Evolutionary conservation across 306 rosid species (phyloP).

Genomic region (Castanea sativa): DNA sequence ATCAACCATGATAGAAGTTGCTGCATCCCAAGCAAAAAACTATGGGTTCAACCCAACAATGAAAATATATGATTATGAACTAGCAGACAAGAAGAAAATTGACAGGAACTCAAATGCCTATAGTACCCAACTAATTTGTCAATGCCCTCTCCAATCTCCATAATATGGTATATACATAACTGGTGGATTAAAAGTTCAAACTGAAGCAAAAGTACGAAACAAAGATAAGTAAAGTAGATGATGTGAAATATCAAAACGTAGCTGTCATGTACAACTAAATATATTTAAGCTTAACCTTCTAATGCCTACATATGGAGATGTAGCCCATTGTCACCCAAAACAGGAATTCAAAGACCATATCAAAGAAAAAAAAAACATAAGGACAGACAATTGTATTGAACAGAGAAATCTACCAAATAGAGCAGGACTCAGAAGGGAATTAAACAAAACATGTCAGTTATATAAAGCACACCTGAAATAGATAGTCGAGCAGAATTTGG

Average conservation of each 20-base stretch:
- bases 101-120: too few relatives aligned
- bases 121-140: neutral
- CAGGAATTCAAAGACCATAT: neutral
- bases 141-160: neutral
- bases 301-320: too few relatives aligned
- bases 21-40: too few relatives aligned
- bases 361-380: neutral
- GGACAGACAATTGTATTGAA: too few relatives aligned
- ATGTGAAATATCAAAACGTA: too few relatives aligned
- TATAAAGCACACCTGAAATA: conserved; percentile 49
- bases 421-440: conserved; percentile 15
- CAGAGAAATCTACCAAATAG: neutral
- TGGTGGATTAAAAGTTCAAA: neutral
- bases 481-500: conserved; percentile 76
- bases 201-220: neutral
- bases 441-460: neutral
- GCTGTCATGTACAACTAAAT: too few relatives aligned
- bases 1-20: too few relatives aligned
- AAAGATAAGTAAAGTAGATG: neutral
- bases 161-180: neutral
- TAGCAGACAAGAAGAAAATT: too few relatives aligned
- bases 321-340: too few relatives aligned
- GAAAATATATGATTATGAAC: too few relatives aligned
- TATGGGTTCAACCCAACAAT: too few relatives aligned
- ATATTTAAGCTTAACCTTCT: too few relatives aligned